Evolutionary conservation across 768 basidiomycete genomes (phyloP), one percentile per base, ranked within the genome.

Genomic region (Cyclocybe aegerita): DNA sequence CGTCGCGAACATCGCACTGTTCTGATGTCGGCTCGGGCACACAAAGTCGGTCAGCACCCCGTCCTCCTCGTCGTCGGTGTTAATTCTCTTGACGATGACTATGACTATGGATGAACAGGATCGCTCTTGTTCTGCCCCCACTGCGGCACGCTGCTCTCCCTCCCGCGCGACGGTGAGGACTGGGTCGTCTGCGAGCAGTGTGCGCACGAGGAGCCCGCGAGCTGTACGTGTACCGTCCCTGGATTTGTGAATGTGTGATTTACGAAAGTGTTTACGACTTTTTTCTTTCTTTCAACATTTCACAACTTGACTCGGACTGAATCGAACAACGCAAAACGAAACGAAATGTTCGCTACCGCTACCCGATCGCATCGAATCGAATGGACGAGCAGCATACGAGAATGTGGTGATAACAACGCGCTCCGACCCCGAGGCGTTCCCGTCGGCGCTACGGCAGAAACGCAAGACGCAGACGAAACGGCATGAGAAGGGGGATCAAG

Each of bases 351-450:
- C 23, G 23, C 23, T 23, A 23, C 23, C 23, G n/a, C n/a, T n/a
- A n/a, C n/a, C n/a, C n/a, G n/a, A n/a, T n/a, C n/a, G n/a, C n/a
- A n/a, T n/a, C n/a, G n/a, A n/a, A n/a, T n/a, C n/a, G n/a, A 11
- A 36, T 39, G 23, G 23, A 30, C 40, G 15, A 9, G 42, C 58
- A 97, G 94, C 93, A 3, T 98, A 96, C 65, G 94, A 98, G 59
- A 90, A 93, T 67, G 87, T 86, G 29, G 83, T 89, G 56, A 93
- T 95, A 43, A 84, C 85, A 46, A 98, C 97, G 0, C 85, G 83
- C 17, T 97, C 95, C 7, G 90, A 93, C 55, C 90, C 93, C 0
- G 91, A 94, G 48, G 96, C 97, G 3, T 98, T 98, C 66, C 96
- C 97, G 0, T 94, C 92, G 23, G 80, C 86, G 0, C 69, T 98